Evolutionary conservation across 352 stramenopile genomes (phyloP).

Genomic region (Pythium dissotocum): DNA sequence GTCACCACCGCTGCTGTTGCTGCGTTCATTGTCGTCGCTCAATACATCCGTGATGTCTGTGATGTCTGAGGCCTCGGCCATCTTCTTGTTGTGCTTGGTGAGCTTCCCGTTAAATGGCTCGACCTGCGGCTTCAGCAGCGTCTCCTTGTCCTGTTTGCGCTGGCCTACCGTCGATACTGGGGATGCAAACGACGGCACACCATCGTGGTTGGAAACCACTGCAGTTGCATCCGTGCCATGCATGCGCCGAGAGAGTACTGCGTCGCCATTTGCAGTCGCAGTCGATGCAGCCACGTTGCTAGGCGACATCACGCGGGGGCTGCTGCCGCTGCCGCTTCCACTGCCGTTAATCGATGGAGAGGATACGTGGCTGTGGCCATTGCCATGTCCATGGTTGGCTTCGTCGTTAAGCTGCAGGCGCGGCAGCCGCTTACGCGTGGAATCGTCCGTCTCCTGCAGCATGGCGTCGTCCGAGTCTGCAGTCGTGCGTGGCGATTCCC

Average conservation of each 20-base stretch:
- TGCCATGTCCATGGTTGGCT: not conserved
- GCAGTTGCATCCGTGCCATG: not conserved
- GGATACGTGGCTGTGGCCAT: not conserved
- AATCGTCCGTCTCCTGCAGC: conserved; percentile 31
- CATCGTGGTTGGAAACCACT: not conserved
- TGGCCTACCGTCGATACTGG: conserved; percentile 5
- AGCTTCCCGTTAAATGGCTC: conserved; percentile 10
- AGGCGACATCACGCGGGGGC: not conserved
- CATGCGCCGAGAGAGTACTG: conserved; percentile 1
- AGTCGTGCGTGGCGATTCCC: conserved; percentile 4
- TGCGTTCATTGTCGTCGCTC: conserved; percentile 16
- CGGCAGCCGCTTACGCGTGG: conserved; percentile 30
- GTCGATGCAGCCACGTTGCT: not conserved
- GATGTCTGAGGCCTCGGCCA: not conserved
- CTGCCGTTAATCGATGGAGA: not conserved
- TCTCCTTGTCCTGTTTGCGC: conserved; percentile 16
- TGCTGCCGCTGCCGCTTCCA: not conserved
- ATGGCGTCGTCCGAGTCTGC: conserved; percentile 10
- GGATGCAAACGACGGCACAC: conserved; percentile 1
- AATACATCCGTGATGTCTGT: conserved; percentile 16
- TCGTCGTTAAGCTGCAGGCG: conserved; percentile 14
- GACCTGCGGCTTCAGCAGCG: conserved; percentile 17
- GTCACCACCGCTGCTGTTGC: not conserved
- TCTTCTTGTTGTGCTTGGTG: conserved; percentile 18
- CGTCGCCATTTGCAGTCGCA: not conserved